Evolutionary conservation across 2,329 filamentous ascomycete species (phyloP).

Genomic region (Endoconidiophora polonica): DNA sequence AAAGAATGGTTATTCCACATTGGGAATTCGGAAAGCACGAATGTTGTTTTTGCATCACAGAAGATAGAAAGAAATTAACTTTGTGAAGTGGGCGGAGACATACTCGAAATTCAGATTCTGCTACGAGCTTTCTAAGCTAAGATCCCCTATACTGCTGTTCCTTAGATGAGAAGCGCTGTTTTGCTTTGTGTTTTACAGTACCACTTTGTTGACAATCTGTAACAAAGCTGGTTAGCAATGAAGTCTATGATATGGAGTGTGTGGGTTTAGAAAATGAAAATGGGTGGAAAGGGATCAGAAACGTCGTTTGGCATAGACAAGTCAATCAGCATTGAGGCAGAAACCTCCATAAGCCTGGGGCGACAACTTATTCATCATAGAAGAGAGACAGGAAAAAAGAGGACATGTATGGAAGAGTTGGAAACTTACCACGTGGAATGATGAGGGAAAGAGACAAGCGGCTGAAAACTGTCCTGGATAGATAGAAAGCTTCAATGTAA

Average conservation of each 20-base stretch:
- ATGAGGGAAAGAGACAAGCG: not conserved
- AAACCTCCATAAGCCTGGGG: constrained; percentile 33
- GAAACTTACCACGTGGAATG: not conserved
- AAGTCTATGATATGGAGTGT: not conserved
- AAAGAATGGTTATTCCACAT: constrained; percentile 12
- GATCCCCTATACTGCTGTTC: not conserved
- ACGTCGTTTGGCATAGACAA: constrained; percentile 35
- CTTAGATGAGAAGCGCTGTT: no score
- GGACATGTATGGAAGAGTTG: not conserved
- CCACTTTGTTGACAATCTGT: not conserved
- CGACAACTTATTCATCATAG: constrained; percentile 32
- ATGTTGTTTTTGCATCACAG: constrained; percentile 12
- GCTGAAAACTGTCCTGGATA: no score
- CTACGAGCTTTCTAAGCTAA: not conserved
- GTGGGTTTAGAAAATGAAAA: not conserved
- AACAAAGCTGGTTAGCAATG: constrained; percentile 1
- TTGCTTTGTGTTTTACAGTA: no score
- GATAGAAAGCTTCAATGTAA: no score
- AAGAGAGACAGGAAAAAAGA: constrained; percentile 12
- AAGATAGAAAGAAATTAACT: not conserved
- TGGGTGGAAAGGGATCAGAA: constrained; percentile 7
- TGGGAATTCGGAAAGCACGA: constrained; percentile 12
- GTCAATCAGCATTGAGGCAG: constrained; percentile 33
- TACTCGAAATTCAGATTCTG: not conserved
- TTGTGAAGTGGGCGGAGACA: not conserved